Evolutionary conservation across 2,329 filamentous ascomycete species (phyloP).

Genomic region (Penicillium sp.): DNA sequence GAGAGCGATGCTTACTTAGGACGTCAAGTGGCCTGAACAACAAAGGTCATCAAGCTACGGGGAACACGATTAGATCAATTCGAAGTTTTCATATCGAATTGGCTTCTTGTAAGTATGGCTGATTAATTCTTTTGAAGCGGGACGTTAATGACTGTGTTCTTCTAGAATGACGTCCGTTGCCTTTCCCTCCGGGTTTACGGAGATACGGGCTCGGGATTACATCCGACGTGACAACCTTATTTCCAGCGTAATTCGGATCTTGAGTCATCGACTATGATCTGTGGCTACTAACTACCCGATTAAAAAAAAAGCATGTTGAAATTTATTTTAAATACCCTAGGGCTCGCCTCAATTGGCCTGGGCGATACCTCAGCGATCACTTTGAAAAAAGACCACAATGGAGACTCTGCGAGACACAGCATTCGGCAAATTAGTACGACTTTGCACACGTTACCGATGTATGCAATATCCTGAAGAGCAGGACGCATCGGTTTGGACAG

Average conservation of each 20-base stretch:
- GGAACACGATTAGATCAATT: too few species aligned
- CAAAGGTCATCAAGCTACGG: too few species aligned
- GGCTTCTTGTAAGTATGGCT: too few species aligned
- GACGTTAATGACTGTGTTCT: neutral
- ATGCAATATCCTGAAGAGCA: conserved; percentile 22
- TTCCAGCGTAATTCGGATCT: too few species aligned
- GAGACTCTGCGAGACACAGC: conserved; percentile 21
- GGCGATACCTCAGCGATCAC: neutral
- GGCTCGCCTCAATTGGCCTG: neutral
- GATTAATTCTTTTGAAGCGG: neutral
- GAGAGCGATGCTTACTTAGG: too few species aligned
- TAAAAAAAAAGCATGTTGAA: too few species aligned
- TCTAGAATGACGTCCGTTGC: neutral
- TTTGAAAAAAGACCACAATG: conserved; percentile 1
- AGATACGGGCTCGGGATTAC: neutral
- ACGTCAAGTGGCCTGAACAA: too few species aligned
- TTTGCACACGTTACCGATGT: conserved; percentile 8
- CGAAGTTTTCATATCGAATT: too few species aligned
- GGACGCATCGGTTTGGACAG: neutral
- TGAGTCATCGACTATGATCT: too few species aligned
- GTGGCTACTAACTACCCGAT: too few species aligned
- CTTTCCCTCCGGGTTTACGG: neutral
- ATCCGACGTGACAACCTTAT: too few species aligned
- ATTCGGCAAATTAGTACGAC: conserved; percentile 22
- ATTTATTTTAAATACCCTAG: neutral